Evolutionary conservation across 441 rosid species (phyloP).

Genomic region (Corymbia citriodora): DNA sequence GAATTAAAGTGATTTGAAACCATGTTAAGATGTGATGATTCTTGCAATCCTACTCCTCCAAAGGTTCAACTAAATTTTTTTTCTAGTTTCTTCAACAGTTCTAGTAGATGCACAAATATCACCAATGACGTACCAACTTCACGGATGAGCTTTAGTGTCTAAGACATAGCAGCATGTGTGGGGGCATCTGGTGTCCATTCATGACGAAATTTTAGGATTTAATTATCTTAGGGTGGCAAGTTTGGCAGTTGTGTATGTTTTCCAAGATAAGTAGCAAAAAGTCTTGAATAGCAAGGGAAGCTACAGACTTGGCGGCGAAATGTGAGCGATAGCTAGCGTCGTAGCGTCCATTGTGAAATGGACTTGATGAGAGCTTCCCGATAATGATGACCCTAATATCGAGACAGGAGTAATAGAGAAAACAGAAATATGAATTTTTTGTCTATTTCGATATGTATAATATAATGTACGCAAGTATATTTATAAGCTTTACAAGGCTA

Average conservation of each 20-base stretch:
- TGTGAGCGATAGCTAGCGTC: neutral
- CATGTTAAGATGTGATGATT: neutral
- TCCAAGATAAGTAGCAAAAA: neutral
- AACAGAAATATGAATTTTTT: no score
- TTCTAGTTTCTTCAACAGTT: neutral
- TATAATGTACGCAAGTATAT: neutral
- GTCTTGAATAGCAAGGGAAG: neutral
- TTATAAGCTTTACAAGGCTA: neutral
- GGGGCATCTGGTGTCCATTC: fast-evolving
- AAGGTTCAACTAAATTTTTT: neutral
- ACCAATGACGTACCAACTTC: neutral
- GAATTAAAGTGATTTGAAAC: neutral
- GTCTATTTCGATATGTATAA: neutral
- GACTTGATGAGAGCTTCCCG: neutral
- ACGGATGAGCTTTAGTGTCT: neutral
- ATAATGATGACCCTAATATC: neutral
- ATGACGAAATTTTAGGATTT: neutral
- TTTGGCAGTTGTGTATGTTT: neutral
- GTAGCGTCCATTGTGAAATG: neutral
- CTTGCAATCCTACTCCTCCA: neutral
- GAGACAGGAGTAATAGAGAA: neutral
- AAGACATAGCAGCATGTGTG: neutral
- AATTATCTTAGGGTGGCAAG: neutral
- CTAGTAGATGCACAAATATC: neutral
- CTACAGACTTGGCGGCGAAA: neutral